Evolutionary conservation across 2,329 filamentous ascomycete genomes (phyloP).

Genomic region (Microdochium bolleyi): DNA sequence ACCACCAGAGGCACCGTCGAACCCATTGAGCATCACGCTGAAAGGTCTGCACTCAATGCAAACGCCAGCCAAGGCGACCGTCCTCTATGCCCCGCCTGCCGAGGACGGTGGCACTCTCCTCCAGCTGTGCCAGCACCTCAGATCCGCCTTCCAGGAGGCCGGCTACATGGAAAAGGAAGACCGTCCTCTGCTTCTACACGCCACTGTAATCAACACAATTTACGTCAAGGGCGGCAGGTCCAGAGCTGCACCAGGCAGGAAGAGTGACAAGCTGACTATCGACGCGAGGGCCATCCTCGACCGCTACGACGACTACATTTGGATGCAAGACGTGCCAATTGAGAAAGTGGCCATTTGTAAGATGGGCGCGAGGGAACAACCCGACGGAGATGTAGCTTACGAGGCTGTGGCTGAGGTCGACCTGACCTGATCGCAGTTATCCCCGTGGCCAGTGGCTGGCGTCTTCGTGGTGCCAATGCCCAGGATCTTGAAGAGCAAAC

Average conservation of each 20-base stretch:
- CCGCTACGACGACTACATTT: slow-evolving; percentile 56
- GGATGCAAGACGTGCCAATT: slow-evolving; percentile 62
- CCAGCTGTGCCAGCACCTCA: slow-evolving; percentile 49
- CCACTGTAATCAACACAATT: slow-evolving; percentile 79
- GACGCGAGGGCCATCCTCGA: slow-evolving; percentile 50
- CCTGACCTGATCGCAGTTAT: not conserved
- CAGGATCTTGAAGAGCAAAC: not conserved
- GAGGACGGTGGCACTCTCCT: slow-evolving; percentile 44
- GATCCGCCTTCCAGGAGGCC: slow-evolving; percentile 42
- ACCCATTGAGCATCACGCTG: slow-evolving; percentile 34
- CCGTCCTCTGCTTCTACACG: slow-evolving; percentile 67
- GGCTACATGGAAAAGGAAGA: slow-evolving; percentile 50
- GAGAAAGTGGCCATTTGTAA: slow-evolving; percentile 70
- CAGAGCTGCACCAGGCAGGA: slow-evolving; percentile 13
- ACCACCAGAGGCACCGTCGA: slow-evolving; percentile 1
- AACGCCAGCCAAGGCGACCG: slow-evolving; percentile 42
- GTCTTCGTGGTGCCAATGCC: too few species aligned
- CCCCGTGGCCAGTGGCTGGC: too few species aligned
- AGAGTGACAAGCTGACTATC: slow-evolving; percentile 33
- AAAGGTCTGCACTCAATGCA: slow-evolving; percentile 57
- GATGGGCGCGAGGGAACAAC: slow-evolving; percentile 73
- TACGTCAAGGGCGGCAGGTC: slow-evolving; percentile 48
- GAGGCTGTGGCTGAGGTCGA: slow-evolving; percentile 42
- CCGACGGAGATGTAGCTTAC: slow-evolving; percentile 45
- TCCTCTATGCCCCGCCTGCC: slow-evolving; percentile 56